These are phyloP conservation scores for Boletus subcaerulescens DNA, from an alignment of 768 basidiomycete species.

Conservation along the genomic window DNA sequence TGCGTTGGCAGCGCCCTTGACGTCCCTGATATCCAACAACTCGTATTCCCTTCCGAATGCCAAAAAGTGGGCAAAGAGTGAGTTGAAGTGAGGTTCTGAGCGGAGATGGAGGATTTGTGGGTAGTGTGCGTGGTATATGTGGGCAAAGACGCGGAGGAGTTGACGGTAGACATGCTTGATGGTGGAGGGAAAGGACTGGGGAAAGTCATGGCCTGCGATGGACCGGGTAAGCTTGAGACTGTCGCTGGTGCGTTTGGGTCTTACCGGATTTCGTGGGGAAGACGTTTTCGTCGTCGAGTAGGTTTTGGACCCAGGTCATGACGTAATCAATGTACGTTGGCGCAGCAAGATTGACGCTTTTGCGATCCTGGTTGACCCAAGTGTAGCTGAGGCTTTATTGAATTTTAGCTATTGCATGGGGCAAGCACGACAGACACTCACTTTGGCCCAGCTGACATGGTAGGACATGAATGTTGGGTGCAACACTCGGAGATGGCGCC, in stretches of 20 bases:
- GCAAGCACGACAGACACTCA: constrained; percentile 37
- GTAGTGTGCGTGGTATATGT: constrained; percentile 96
- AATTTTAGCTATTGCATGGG: background rate
- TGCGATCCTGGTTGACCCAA: constrained; percentile 91
- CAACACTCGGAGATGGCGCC: constrained; percentile 92
- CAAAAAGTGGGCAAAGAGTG: constrained; percentile 95
- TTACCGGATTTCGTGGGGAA: constrained; percentile 95
- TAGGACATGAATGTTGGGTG: constrained; percentile 84
- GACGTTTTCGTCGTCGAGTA: constrained; percentile 89
- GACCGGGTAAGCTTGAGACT: background rate
- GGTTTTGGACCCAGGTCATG: constrained; percentile 94
- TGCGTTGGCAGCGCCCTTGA: constrained; percentile 62
- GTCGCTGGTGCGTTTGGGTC: constrained; percentile 17
- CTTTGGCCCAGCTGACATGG: constrained; percentile 88
- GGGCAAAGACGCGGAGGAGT: constrained; percentile 94
- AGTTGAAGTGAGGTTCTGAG: constrained; percentile 94
- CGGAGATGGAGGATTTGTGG: constrained; percentile 87
- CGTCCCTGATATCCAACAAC: constrained; percentile 83
- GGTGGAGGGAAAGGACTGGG: constrained; percentile 83
- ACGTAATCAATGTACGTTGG: constrained; percentile 98
- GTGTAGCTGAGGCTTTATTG: constrained; percentile 77
- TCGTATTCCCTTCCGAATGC: constrained; percentile 96
- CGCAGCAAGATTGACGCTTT: constrained; percentile 82
- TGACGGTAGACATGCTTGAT: constrained; percentile 95
- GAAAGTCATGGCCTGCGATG: constrained; percentile 75